Conservation (phyloP, 169 alveolate species). For the Cryptosporidium sp. region DNA sequence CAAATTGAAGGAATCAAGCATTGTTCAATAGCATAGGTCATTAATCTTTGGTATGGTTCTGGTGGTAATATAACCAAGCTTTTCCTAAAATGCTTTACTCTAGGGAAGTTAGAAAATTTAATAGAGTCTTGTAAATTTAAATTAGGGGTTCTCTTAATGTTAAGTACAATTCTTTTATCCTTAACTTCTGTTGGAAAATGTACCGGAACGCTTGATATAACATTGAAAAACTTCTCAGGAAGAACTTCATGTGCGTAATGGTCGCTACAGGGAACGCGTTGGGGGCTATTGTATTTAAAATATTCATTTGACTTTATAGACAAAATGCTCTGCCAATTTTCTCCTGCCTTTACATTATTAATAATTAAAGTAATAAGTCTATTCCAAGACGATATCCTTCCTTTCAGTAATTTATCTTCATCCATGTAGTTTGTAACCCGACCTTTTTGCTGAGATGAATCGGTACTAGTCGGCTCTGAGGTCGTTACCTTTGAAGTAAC, state of each 20-base stretch:
- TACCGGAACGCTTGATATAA: slow-evolving; percentile 7
- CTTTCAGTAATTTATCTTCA: background rate
- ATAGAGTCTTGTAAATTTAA: background rate
- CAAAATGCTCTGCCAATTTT: background rate
- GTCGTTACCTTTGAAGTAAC: background rate
- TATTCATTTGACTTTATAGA: background rate
- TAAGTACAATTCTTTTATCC: background rate
- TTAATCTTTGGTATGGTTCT: slow-evolving; percentile 65
- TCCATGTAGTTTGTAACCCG: background rate
- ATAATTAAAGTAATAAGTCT: background rate
- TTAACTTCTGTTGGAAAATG: slow-evolving; percentile 33
- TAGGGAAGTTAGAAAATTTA: slow-evolving; percentile 6
- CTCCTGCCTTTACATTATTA: background rate
- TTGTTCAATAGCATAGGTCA: slow-evolving; percentile 63
- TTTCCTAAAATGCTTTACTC: slow-evolving; percentile 11
- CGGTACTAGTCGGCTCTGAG: background rate
- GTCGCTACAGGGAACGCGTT: background rate
- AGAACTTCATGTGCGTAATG: background rate
- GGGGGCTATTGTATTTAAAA: background rate
- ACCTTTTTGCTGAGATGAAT: background rate
- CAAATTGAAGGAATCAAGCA: slow-evolving; percentile 67
- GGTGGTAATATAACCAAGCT: background rate
- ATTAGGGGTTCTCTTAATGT: background rate
- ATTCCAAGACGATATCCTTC: background rate
- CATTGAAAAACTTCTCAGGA: background rate